Evolutionary conservation across 2,329 filamentous ascomycete species (phyloP).

Genomic region (Ceratocystis alfenasii): DNA sequence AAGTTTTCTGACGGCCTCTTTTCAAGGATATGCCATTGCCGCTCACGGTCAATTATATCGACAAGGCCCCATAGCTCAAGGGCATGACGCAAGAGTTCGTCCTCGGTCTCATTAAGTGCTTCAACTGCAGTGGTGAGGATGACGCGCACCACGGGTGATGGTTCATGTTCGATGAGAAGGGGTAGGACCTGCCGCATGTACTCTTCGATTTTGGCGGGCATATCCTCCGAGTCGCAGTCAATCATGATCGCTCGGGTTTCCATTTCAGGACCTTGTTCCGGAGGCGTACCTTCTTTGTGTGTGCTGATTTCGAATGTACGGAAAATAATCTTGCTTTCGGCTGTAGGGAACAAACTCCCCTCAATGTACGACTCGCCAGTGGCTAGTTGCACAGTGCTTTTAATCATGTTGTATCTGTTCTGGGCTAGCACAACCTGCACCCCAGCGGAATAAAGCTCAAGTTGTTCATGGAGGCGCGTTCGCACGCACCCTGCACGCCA

Average conservation of each 20-base stretch:
- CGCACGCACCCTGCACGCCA: conserved; percentile 54
- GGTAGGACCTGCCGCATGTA: conserved; percentile 49
- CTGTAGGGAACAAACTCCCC: conserved; percentile 47
- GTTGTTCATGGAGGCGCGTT: conserved; percentile 48
- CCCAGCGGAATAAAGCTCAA: conserved; percentile 52
- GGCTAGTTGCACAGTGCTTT: conserved; percentile 38
- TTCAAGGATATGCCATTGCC: conserved; percentile 47
- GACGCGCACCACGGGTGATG: conserved; percentile 47
- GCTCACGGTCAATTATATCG: conserved; percentile 52
- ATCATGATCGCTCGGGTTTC: conserved; percentile 40
- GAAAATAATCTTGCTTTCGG: conserved; percentile 27
- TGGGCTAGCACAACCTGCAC: conserved; percentile 52
- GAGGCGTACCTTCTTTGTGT: conserved; percentile 27
- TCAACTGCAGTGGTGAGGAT: conserved; percentile 44
- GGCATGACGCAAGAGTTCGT: conserved; percentile 45
- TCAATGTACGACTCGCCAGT: conserved; percentile 42
- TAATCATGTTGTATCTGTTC: conserved; percentile 45
- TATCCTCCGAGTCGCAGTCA: conserved; percentile 48
- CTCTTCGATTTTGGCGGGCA: conserved; percentile 45
- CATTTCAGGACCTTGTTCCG: conserved; percentile 28
- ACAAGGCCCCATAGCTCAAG: conserved; percentile 54
- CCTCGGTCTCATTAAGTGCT: conserved; percentile 36
- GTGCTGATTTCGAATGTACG: conserved; percentile 28
- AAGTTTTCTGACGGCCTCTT: conserved; percentile 35
- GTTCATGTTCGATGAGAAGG: conserved; percentile 47